Evolutionary conservation across 441 rosid species (phyloP), one percentile per base, ranked within the genome.

Genomic region (Pelargonium cotyledonis): DNA sequence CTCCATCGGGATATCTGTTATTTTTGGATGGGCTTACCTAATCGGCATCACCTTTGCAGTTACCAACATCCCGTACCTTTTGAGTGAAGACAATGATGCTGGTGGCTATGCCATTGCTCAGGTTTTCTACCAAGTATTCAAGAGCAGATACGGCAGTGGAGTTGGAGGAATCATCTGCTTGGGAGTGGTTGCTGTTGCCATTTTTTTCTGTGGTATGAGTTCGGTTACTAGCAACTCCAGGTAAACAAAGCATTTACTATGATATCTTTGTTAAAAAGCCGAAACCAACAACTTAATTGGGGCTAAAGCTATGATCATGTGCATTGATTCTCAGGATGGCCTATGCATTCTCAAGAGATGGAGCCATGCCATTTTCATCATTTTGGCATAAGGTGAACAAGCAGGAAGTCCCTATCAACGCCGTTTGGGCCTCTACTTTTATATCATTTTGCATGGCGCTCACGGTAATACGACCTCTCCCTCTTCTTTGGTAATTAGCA

Each of bases 121-220:
- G 80, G 86, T 91, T 76, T 91, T 95, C 77, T 95, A 87, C 80
- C 73, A 70, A 68, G 96, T 88, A 61, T 95, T 95, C 85, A 90
- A 90, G 83, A 83, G 78, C 65, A 83, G 99, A 84, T 95, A 85
- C 43, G 97, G 97, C 35, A 91, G 76, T 69, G 99, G 97, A 63
- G 78, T 79, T 18, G 97, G 97, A 15, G 97, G 99, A 57, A 89
- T 95, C 62, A 49, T 90, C 68, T 95, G 97, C 80, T 76, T 95
- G 74, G 99, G 96, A 47, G 79, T 91, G 38, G 86, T 90, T 73
- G 92, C 89, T 8, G 75, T 91, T 19, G 97, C 97, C 75, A 86
- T 95, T 66, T 95, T 95, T 72, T 95, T 95, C 86, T 95, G 99
- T 65, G 99, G 99, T 68, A 95, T 95, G 99, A 90, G 99, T 69